Evolutionary conservation across 495 filamentous ascomycete genomes (phyloP).

Genomic region (Evansstolkia leycettana): DNA sequence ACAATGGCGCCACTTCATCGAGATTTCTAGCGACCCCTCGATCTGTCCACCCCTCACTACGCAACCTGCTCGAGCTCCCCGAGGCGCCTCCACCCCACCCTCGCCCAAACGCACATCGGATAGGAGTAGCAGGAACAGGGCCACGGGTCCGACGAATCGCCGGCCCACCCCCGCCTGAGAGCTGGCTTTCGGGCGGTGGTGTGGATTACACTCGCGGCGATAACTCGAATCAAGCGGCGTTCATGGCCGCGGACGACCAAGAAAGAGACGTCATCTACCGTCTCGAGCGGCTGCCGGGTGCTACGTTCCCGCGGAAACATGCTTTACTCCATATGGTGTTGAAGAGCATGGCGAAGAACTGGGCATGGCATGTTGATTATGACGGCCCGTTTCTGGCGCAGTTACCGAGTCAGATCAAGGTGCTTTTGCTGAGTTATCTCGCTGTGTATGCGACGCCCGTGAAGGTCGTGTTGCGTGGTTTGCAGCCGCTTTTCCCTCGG

Average conservation of each 20-base stretch:
- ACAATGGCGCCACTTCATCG: constrained; percentile 5
- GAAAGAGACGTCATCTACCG: constrained; percentile 15
- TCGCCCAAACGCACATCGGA: constrained; percentile 35
- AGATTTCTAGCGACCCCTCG: constrained; percentile 13
- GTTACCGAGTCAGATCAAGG: constrained; percentile 49
- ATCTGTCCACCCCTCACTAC: constrained; percentile 41
- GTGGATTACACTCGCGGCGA: background rate
- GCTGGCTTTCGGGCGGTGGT: constrained; percentile 43
- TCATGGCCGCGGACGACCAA: background rate
- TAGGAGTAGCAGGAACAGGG: constrained; percentile 20
- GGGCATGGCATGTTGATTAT: constrained; percentile 54
- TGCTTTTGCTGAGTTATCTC: constrained; percentile 51
- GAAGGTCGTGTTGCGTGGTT: constrained; percentile 12
- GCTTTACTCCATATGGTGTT: constrained; percentile 48
- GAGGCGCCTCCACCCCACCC: constrained; percentile 57
- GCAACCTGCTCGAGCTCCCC: constrained; percentile 54
- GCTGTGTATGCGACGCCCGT: constrained; percentile 31
- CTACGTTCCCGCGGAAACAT: constrained; percentile 25
- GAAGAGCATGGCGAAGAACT: constrained; percentile 51
- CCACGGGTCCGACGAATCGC: constrained; percentile 38
- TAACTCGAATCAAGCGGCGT: background rate
- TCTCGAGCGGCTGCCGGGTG: constrained; percentile 32
- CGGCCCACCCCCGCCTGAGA: constrained; percentile 59
- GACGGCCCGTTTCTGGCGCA: constrained; percentile 53
- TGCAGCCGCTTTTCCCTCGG: constrained; percentile 17